Conservation (phyloP, 2,329 filamentous ascomycete species). For the Didymellaceae sp. region DNA sequence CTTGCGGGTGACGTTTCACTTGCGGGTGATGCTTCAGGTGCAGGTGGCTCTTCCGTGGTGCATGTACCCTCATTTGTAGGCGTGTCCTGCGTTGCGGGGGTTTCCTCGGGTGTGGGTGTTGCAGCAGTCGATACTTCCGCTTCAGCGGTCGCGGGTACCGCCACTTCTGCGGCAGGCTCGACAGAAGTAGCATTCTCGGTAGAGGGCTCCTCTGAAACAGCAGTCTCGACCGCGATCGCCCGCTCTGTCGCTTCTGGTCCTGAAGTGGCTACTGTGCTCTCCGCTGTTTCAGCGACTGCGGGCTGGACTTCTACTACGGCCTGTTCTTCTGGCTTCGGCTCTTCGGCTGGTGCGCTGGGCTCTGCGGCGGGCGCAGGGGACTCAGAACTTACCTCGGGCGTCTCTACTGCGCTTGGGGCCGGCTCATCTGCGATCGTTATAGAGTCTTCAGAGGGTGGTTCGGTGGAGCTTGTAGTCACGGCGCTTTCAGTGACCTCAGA, state of each 20-base stretch:
- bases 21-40: background rate
- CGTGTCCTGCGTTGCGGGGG: background rate
- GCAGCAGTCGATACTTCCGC: too few species aligned
- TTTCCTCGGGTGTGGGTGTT: background rate
- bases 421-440: background rate
- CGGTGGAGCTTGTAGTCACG: background rate
- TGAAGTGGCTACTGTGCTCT: too few species aligned
- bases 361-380: too few species aligned
- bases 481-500: constrained; percentile 10
- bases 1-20: background rate
- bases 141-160: background rate
- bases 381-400: too few species aligned
- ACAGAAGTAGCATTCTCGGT: constrained; percentile 4
- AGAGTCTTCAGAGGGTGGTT: background rate
- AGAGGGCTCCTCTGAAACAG: background rate
- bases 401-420: background rate
- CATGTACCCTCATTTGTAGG: background rate
- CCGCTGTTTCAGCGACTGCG: background rate
- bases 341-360: background rate
- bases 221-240: background rate
- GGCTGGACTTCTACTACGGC: background rate
- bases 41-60: background rate
- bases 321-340: background rate
- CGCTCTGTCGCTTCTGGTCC: too few species aligned
- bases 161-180: background rate